Percentiles rank a stretch among this genome's conserved stretches.
Evolutionary conservation across 140 eudicot genomes (phyloP).

Genomic region (Anethum foeniculum): DNA sequence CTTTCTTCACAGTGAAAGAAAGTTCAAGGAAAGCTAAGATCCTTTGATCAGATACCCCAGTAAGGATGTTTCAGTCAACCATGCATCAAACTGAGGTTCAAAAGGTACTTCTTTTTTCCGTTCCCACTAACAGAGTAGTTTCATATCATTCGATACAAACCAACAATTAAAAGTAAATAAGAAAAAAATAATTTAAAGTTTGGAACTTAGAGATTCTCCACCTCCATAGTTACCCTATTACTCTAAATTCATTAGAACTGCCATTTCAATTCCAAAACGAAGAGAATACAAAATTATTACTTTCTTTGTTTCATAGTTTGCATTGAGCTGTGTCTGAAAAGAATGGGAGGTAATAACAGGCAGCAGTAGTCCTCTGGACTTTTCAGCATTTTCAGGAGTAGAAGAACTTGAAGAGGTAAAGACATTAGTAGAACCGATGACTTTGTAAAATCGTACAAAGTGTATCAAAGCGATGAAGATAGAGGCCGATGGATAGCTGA

Average conservation of each 20-base stretch:
- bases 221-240: not conserved
- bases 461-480: constrained; percentile 5
- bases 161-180: not conserved
- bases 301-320: not conserved
- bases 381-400: constrained; percentile 3
- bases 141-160: not conserved
- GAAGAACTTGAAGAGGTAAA: not conserved
- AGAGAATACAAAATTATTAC: not conserved
- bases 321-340: not conserved
- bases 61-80: constrained; percentile 4
- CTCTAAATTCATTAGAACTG: constrained; percentile 17
- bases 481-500: constrained; percentile 28
- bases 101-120: not conserved
- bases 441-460: not conserved
- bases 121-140: not conserved
- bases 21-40: not conserved
- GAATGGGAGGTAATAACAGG: not conserved
- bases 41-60: constrained; percentile 2
- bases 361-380: not conserved
- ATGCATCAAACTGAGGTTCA: not conserved
- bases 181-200: too few species aligned
- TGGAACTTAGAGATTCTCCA: constrained; percentile 12
- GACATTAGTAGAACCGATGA: not conserved
- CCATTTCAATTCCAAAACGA: constrained; percentile 1
- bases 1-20: not conserved